phyloP scores from a whole-genome alignment of 2,329 filamentous ascomycete genomes.

The Myriosclerotinia duriaeana region DNA sequence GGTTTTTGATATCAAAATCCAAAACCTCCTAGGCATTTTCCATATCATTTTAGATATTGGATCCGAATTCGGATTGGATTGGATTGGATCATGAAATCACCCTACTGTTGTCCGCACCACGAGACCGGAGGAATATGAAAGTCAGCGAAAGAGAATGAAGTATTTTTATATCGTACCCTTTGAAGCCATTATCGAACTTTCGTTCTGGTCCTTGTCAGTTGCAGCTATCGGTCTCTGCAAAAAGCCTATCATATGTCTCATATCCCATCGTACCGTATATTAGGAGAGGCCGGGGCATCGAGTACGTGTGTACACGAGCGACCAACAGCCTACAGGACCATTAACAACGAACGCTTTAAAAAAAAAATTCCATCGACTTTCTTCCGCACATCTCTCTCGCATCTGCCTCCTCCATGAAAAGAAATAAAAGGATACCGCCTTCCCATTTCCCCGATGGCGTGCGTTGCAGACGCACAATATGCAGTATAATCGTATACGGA shows the following conservation, averaged over 20 bases:
- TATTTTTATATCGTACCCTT: neutral
- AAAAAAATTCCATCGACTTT: neutral
- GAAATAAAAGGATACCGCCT: slow-evolving; percentile 4
- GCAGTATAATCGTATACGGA: slow-evolving; percentile 10
- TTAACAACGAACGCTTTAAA: no score
- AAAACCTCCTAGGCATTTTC: no score
- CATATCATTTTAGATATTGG: neutral
- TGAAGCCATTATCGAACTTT: neutral
- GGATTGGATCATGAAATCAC: slow-evolving; percentile 2
- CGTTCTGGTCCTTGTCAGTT: neutral
- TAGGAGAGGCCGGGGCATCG: neutral
- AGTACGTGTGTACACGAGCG: neutral
- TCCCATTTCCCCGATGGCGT: slow-evolving; percentile 20
- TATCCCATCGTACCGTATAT: neutral
- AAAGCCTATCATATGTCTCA: slow-evolving; percentile 7
- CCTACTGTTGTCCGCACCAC: slow-evolving; percentile 8
- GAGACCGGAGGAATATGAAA: slow-evolving; percentile 12
- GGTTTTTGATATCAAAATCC: neutral
- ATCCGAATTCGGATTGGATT: neutral
- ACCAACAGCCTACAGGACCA: no score
- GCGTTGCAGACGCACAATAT: slow-evolving; percentile 18
- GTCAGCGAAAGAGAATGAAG: slow-evolving; percentile 5
- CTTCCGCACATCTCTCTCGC: neutral
- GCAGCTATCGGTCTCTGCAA: slow-evolving; percentile 1
- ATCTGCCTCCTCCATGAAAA: neutral